Conservation (phyloP, 805 yeast genomes). For the Hanseniaspora pseudoguilliermondii region DNA sequence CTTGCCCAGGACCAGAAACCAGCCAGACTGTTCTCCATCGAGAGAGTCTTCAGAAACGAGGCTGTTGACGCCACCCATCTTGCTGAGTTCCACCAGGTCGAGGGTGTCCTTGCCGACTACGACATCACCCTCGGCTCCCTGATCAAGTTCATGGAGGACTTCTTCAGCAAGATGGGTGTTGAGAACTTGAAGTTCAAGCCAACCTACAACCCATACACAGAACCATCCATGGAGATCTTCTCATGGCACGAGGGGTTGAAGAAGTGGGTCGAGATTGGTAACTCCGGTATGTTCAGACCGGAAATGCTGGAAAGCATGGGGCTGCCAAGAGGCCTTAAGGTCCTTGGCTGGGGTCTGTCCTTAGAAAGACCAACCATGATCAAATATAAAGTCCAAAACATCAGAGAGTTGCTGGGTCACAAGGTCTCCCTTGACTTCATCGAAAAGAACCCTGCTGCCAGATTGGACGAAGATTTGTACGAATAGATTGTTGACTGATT, state of each 20-base stretch:
- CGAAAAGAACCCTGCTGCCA: conserved; percentile 93
- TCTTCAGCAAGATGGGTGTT: conserved; percentile 96
- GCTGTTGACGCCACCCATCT: conserved; percentile 98
- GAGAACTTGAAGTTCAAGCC: conserved; percentile 92
- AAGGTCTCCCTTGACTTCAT: conserved; percentile 89
- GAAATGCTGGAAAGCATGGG: conserved; percentile 99
- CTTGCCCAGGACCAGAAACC: conserved; percentile 84
- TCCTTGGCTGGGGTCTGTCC: conserved; percentile 93
- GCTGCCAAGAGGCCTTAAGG: conserved; percentile 83
- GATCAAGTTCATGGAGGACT: conserved; percentile 96
- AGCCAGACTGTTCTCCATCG: conserved; percentile 84
- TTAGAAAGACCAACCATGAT: conserved; percentile 99
- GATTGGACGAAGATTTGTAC: conserved; percentile 67
- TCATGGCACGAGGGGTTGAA: conserved; percentile 90
- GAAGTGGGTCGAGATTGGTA: conserved; percentile 99
- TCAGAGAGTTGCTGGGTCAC: conserved; percentile 93
- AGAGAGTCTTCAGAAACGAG: conserved; percentile 97
- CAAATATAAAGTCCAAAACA: conserved; percentile 88
- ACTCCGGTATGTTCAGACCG: conserved; percentile 98
- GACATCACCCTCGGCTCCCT: conserved; percentile 88
- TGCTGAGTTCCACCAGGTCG: conserved; percentile 98
- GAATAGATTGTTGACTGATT: conserved; percentile 19
- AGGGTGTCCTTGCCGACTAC: conserved; percentile 96
- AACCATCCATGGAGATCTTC: conserved; percentile 94
- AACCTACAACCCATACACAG: conserved; percentile 97